Evolutionary conservation across 2,329 filamentous ascomycete genomes (phyloP).

Genomic region (Penicillium olsonii): DNA sequence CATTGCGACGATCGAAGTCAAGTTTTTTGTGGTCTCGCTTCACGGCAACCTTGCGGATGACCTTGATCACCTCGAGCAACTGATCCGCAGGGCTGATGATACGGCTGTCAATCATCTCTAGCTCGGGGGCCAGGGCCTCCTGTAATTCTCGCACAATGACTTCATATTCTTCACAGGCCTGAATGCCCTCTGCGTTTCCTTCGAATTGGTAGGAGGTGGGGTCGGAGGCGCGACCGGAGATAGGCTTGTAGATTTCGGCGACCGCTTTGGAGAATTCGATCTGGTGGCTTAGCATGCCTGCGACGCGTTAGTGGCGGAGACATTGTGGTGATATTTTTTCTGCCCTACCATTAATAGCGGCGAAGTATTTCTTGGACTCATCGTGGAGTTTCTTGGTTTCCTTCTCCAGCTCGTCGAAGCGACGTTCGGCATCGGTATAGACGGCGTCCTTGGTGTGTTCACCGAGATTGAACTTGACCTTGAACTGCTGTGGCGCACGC

Average conservation of each 20-base stretch:
- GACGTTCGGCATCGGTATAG: conserved; percentile 90
- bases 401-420: conserved; percentile 89
- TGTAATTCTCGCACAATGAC: conserved; percentile 85
- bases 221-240: conserved; percentile 92
- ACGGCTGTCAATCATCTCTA: conserved; percentile 95
- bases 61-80: conserved; percentile 90
- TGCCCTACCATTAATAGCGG: conserved; percentile 81
- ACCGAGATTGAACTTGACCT: conserved; percentile 89
- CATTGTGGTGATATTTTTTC: conserved; percentile 7
- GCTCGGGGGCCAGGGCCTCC: conserved; percentile 81
- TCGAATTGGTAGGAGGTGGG: conserved; percentile 78
- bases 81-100: conserved; percentile 92
- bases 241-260: conserved; percentile 96
- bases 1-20: conserved; percentile 86
- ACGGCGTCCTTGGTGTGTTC: conserved; percentile 93
- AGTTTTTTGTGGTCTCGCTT: conserved; percentile 98
- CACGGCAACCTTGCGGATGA: conserved; percentile 80
- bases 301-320: conserved; percentile 1
- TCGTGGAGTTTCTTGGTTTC: conserved; percentile 97
- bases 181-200: conserved; percentile 89
- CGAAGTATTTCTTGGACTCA: conserved; percentile 95
- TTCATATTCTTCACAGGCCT: conserved; percentile 96
- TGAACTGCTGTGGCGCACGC: conserved; percentile 89
- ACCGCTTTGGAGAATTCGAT: conserved; percentile 98
- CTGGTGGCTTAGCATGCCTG: conserved; percentile 91